phyloP scores from a whole-genome alignment of 495 filamentous ascomycete genomes.

The Hypoxylon lenormandii region DNA sequence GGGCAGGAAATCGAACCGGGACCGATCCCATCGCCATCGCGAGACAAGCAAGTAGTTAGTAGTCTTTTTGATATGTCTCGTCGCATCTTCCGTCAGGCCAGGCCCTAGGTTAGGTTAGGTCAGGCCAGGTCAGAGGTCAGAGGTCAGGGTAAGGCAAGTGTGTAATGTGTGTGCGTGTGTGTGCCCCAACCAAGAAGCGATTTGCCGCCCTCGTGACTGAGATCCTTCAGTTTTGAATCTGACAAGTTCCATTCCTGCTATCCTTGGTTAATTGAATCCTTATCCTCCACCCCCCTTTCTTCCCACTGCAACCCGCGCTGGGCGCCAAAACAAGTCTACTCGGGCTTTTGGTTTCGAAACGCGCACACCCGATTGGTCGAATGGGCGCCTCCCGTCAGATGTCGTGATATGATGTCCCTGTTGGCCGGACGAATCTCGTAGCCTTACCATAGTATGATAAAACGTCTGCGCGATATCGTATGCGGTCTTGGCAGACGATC shows the following conservation, averaged over 20 bases:
- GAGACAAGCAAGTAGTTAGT: constrained; percentile 42
- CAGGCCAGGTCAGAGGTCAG: constrained; percentile 2
- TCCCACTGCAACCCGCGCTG: constrained; percentile 45
- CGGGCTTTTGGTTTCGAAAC: constrained; percentile 47
- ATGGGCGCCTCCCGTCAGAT: constrained; percentile 35
- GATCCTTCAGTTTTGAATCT: constrained; percentile 44
- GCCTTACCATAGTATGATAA: constrained; percentile 22
- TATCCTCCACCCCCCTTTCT: constrained; percentile 10
- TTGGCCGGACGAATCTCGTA: constrained; percentile 33
- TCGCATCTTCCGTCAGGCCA: constrained; percentile 37
- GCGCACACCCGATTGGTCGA: constrained; percentile 42
- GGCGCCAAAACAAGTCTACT: constrained; percentile 41
- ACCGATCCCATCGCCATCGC: constrained; percentile 49
- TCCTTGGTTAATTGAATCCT: constrained; percentile 29
- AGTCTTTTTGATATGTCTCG: constrained; percentile 21
- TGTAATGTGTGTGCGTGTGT: background rate
- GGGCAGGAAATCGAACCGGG: constrained; percentile 50
- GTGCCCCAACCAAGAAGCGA: constrained; percentile 31
- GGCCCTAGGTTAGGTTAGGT: constrained; percentile 7
- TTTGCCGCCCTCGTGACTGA: constrained; percentile 44
- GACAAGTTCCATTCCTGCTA: constrained; percentile 32
- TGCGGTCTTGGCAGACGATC: constrained; percentile 29
- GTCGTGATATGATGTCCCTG: constrained; percentile 43
- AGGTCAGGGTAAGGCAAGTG: constrained; percentile 22
- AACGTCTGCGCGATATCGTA: constrained; percentile 34